Conservation (phyloP, 2,329 filamentous ascomycete species). For the Curvularia eragrostidis region DNA sequence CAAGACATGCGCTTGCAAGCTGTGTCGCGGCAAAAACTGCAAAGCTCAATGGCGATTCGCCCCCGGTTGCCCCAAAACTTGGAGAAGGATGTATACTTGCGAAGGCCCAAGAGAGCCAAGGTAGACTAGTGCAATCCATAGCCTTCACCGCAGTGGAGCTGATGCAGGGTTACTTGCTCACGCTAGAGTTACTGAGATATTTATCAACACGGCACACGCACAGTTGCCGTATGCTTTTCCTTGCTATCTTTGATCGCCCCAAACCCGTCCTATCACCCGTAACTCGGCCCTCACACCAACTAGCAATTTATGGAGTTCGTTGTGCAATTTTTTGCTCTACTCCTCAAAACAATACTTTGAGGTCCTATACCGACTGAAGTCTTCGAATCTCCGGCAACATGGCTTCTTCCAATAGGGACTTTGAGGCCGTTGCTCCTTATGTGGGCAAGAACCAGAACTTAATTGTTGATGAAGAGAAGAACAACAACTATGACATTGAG, state of each 20-base stretch:
- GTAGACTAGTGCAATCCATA: constrained; percentile 17
- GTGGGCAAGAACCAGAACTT: constrained; percentile 23
- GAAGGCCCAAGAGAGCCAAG: constrained; percentile 20
- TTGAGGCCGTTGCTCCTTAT: constrained; percentile 23
- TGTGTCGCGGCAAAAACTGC: constrained; percentile 12
- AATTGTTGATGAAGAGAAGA: constrained; percentile 37
- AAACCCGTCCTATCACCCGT: constrained; percentile 13
- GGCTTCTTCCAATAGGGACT: constrained; percentile 47
- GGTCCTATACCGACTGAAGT: constrained; percentile 9
- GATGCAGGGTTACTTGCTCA: constrained; percentile 19
- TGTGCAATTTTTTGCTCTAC: constrained; percentile 44
- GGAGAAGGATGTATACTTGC: constrained; percentile 10
- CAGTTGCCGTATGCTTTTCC: constrained; percentile 14
- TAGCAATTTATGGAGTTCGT: constrained; percentile 42
- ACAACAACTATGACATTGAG: constrained; percentile 27
- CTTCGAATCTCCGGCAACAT: constrained; percentile 27
- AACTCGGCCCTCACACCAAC: constrained; percentile 5
- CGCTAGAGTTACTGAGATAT: constrained; percentile 29
- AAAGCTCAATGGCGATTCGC: constrained; percentile 15
- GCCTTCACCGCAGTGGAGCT: constrained; percentile 18
- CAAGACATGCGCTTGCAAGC: constrained; percentile 1
- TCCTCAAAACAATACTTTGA: constrained; percentile 45
- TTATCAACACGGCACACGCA: constrained; percentile 34
- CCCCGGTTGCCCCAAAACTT: constrained; percentile 13
- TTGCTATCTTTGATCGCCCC: constrained; percentile 15